Percentiles rank a stretch among this genome's conserved stretches.
Evolutionary conservation across 805 yeast species (phyloP).

Genomic region (Novakomyces olei): DNA sequence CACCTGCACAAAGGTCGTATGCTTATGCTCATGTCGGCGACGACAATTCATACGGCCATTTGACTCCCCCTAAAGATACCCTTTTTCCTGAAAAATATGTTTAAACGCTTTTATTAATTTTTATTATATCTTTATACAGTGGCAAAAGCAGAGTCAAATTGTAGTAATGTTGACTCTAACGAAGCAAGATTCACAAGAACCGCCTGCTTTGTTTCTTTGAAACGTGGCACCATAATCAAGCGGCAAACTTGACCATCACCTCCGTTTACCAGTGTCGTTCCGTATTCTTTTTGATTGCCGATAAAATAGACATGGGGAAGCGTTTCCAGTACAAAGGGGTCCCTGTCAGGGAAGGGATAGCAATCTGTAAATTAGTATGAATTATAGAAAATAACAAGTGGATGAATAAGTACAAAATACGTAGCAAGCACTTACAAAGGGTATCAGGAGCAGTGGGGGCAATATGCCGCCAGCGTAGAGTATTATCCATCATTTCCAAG

Average conservation of each 20-base stretch:
- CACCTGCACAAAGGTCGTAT: too few relatives aligned
- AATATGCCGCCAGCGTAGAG: slow-evolving; percentile 62
- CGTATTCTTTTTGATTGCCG: slow-evolving; percentile 59
- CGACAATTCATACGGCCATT: too few relatives aligned
- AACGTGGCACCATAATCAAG: slow-evolving; percentile 49
- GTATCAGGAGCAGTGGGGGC: slow-evolving; percentile 96
- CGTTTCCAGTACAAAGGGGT: slow-evolving; percentile 58
- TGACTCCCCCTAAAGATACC: too few relatives aligned
- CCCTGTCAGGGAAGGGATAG: slow-evolving; percentile 53
- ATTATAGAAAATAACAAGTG: neutral
- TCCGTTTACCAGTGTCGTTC: slow-evolving; percentile 21
- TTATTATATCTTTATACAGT: too few relatives aligned
- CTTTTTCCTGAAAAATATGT: too few relatives aligned
- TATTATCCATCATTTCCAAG: slow-evolving; percentile 37
- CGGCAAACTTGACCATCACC: slow-evolving; percentile 22
- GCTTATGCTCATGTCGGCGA: too few relatives aligned
- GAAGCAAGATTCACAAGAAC: slow-evolving; percentile 44
- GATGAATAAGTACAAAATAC: neutral
- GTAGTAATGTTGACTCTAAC: too few relatives aligned
- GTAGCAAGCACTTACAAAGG: slow-evolving; percentile 22
- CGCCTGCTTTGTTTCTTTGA: slow-evolving; percentile 39
- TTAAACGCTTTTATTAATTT: too few relatives aligned
- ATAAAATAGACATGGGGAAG: slow-evolving; percentile 72
- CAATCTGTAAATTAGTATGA: slow-evolving; percentile 19
- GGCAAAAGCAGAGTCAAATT: too few relatives aligned